These are phyloP conservation scores for Termitomyces sp. DNA, from an alignment of 768 basidiomycete species.

Conservation along the genomic window DNA sequence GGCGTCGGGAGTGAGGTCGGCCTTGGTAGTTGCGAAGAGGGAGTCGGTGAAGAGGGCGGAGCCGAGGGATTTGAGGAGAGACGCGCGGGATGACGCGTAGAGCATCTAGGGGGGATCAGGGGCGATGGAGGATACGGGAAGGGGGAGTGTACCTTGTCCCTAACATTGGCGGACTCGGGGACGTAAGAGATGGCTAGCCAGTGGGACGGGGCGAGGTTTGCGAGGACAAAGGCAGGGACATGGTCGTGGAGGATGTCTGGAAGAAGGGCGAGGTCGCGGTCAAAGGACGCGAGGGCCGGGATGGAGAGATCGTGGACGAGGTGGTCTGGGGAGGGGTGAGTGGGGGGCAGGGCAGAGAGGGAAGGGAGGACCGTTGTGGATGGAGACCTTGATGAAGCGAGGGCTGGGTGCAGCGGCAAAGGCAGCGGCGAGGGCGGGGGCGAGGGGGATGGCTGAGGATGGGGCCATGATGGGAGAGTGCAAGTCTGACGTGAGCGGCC, in stretches of 20 bases:
- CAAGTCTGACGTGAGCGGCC: neutral
- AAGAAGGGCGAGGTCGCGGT: slow-evolving; percentile 55
- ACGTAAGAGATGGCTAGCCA: slow-evolving; percentile 81
- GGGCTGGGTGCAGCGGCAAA: slow-evolving; percentile 57
- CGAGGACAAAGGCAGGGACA: slow-evolving; percentile 72
- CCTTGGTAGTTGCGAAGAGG: slow-evolving; percentile 74
- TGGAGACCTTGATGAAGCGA: slow-evolving; percentile 75
- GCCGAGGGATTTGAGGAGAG: slow-evolving; percentile 69
- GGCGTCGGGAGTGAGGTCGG: slow-evolving; percentile 58
- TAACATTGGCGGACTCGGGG: slow-evolving; percentile 73
- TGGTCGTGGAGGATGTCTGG: slow-evolving; percentile 49
- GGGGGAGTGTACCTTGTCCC: slow-evolving; percentile 60
- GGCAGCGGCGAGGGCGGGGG: slow-evolving; percentile 45
- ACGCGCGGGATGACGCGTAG: slow-evolving; percentile 73
- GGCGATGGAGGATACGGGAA: neutral
- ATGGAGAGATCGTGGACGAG: slow-evolving; percentile 57
- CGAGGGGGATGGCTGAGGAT: slow-evolving; percentile 63
- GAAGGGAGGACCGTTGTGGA: slow-evolving; percentile 56
- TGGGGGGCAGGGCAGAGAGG: slow-evolving; percentile 4
- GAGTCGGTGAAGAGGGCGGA: slow-evolving; percentile 65
- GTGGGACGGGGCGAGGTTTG: slow-evolving; percentile 51
- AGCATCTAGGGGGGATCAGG: slow-evolving; percentile 56
- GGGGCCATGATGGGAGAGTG: slow-evolving; percentile 53
- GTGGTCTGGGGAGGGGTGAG: slow-evolving; percentile 43
- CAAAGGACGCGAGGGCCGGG: slow-evolving; percentile 42